A percentile compares a stretch with the other conserved stretches of the same genome.
phyloP scores from a whole-genome alignment of 257 asterid species.

The Forsythia viridissima region DNA sequence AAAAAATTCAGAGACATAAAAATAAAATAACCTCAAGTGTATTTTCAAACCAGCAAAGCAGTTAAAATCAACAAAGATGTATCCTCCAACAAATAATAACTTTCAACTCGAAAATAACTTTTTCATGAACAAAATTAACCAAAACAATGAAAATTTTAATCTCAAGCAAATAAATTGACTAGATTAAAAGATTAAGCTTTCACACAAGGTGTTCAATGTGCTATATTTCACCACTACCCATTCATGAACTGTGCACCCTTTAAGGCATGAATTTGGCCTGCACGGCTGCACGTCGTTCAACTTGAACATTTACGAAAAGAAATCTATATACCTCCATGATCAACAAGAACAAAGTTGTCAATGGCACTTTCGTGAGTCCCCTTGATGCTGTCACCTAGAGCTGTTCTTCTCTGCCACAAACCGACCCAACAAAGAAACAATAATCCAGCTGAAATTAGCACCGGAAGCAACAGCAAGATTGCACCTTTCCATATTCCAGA shows the following conservation, averaged over 20 bases:
- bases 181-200: background rate
- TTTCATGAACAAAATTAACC: background rate
- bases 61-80: background rate
- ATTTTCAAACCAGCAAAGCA: background rate
- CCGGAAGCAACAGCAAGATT: background rate
- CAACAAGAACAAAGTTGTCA: background rate
- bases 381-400: background rate
- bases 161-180: background rate
- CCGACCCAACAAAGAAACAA: background rate
- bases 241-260: background rate
- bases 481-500: background rate
- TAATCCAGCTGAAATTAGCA: background rate
- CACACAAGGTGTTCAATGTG: background rate
- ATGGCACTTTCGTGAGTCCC: background rate
- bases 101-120: background rate
- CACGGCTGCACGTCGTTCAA: background rate
- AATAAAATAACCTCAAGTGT: background rate
- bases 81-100: background rate
- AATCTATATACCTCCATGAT: background rate
- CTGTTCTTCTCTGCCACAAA: background rate
- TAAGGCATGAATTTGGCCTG: background rate
- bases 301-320: background rate
- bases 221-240: background rate
- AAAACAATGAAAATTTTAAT: background rate
- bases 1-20: background rate